Base-by-base conservation (phyloP, 441 rosid species). In the Erodium trifolium region DNA sequence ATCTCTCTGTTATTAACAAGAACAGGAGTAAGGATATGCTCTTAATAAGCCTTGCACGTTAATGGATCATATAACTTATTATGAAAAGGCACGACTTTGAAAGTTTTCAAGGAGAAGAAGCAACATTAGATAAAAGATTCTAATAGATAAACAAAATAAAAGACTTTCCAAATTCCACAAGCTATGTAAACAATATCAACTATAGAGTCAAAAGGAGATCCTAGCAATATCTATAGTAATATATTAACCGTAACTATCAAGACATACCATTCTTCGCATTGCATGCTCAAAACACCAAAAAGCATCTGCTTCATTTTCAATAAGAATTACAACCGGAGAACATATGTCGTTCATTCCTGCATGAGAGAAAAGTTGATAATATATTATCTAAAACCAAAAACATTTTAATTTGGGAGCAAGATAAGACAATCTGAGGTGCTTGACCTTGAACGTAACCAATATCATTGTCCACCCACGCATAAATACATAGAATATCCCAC, bases 261-360 rank as follows among this genome's bases (percentile, higher is more conserved):
- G 67, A 64, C 73, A 70, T 81, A 93, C 99, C 90, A 91, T 75
- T 86, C 88, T 89, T 68, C 87, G 88, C 99, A 93, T 93, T 63
- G 91, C 91, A 74, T 76, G 96, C 82, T 93, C 90, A 77, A 87
- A 93, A 84, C 99, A 93, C 97, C 99, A 93, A 76, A 82, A 93
- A 60, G 97, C 96, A 76, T 93, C 97, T 7, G 91, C 97, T 82
- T 93, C 99, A 67, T 93, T 73, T 77, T 91, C 96, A 11, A 89
- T 72, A 76, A 93, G 92, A 73, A 93, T 81, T 68, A 91, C 72
- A 88, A 93, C 89, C 12, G 96, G 99, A 49, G 96, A 93, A 81
- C 96, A 88, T 70, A 91, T 89, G 74, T 91, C 99, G 71, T 85
- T 93, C 99, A 93, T 91, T 73, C 99, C 99, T 93, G 86, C 71